Evolutionary conservation across 495 filamentous ascomycete genomes (phyloP), one percentile per base, ranked within the genome.

Genomic region (Neurospora sp.): DNA sequence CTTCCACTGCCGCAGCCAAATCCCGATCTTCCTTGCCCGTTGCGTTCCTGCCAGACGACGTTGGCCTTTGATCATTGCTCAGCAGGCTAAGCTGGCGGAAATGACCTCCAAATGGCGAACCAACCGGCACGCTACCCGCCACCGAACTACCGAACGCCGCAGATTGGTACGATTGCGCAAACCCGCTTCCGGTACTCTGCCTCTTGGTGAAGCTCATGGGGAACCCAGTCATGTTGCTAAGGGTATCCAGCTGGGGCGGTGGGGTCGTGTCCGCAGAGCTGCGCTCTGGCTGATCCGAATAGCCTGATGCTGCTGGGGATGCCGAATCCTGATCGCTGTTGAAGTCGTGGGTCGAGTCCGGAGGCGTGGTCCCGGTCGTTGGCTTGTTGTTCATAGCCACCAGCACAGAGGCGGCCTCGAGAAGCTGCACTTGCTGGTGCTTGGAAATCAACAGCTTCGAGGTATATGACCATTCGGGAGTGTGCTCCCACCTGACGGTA

Each of bases 371-470:
- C 70, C 82, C 75, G 82, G 86, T 85, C 70, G 89, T 87, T 73
- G 81, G 72, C 46, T 79, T 77, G 73, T 86, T 84, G 83, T 97
- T 97, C 94, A 99, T 98, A 71, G 90, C 90, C 41, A 98, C 92
- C 69, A 99, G 85, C 35, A 99, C 96, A 23, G 93, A 96, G 48
- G 96, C 96, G 16, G 96, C 96, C 84, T 99, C 96, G 71, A 99
- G 88, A 59, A 99, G 89, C 81, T 99, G 96, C 73, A 99, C 96
- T 84, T 99, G 96, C 85, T 99, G 96, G 81, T 99, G 96, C 88
- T 99, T 99, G 74, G 96, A 98, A 76, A 99, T 99, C 76, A 98
- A 88, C 76, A 98, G 89, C 83, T 99, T 99, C 78, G 96, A 98
- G 59, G 96, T 99, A 83, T 91, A 92, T 44, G 94, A 91, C 96